These are phyloP conservation scores for Nakazawaea holstii DNA, from an alignment of 805 yeast species.

Conservation along the genomic window DNA sequence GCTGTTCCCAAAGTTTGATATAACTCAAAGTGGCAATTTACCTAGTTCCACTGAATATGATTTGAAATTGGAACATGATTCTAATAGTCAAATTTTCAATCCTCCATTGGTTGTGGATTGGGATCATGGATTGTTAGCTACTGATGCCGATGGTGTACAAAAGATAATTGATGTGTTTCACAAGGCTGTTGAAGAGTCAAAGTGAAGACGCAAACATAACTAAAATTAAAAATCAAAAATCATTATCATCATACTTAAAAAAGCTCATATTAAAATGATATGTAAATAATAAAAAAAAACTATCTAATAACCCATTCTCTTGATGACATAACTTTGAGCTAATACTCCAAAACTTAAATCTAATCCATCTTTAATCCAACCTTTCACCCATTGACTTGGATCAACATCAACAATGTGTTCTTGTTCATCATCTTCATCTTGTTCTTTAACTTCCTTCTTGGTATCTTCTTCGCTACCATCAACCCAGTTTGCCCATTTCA, in stretches of 20 bases:
- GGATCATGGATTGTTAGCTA: conserved; percentile 52
- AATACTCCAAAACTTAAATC: conserved; percentile 76
- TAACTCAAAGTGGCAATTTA: background rate
- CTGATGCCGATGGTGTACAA: conserved; percentile 36
- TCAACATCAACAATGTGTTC: conserved; percentile 36
- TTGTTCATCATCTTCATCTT: conserved; percentile 23
- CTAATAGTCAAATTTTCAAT: conserved; percentile 21
- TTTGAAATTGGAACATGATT: conserved; percentile 8
- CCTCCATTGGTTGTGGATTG: conserved; percentile 58
- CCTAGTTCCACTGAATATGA: background rate
- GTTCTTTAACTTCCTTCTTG: conserved; percentile 15
- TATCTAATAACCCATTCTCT: conserved; percentile 69
- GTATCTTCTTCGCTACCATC: conserved; percentile 31
- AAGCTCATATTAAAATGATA: background rate
- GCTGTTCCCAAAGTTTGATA: conserved; percentile 2
- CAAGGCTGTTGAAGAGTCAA: no score
- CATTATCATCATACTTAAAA: background rate
- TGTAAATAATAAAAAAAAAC: background rate
- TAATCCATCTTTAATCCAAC: conserved; percentile 77
- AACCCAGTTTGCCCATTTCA: conserved; percentile 93
- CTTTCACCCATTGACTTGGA: conserved; percentile 78
- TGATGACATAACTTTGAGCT: conserved; percentile 87
- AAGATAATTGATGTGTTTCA: conserved; percentile 26
- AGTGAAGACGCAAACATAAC: no score
- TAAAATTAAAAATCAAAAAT: no score